Conservation (phyloP, 1,284 basidiomycete genomes). For the Marasmius sp. region DNA sequence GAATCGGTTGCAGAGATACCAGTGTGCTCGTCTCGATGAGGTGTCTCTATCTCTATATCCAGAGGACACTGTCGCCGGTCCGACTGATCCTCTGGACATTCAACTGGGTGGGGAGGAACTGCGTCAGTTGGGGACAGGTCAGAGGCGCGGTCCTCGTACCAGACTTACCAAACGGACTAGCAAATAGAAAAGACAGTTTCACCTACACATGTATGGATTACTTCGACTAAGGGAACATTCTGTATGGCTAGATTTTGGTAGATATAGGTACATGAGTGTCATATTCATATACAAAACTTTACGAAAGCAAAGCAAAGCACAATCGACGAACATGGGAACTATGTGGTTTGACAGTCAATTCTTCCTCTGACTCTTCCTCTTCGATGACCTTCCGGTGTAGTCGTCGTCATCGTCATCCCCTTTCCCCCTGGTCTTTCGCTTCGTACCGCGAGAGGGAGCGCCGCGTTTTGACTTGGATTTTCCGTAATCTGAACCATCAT, state of each 20-base stretch:
- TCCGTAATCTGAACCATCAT: background rate
- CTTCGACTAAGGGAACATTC: background rate
- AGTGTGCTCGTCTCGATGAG: background rate
- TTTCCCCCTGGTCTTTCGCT: constrained; percentile 15
- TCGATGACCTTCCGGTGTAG: background rate
- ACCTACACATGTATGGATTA: background rate
- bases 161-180: constrained; percentile 8
- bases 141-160: background rate
- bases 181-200: background rate
- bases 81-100: background rate
- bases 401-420: constrained; percentile 20
- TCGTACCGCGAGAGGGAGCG: constrained; percentile 7
- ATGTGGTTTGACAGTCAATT: background rate
- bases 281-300: background rate
- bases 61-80: background rate
- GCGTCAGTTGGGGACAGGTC: background rate
- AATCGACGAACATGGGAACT: background rate
- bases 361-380: background rate
- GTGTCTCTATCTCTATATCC: background rate
- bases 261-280: background rate
- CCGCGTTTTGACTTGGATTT: constrained; percentile 5
- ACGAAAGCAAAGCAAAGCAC: background rate
- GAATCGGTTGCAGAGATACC: background rate
- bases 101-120: background rate
- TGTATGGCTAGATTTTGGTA: background rate